Percentiles rank a stretch among this genome's conserved stretches.
Conservation (phyloP, 31 red algal species). For the Bonnemaisonia californica region DNA sequence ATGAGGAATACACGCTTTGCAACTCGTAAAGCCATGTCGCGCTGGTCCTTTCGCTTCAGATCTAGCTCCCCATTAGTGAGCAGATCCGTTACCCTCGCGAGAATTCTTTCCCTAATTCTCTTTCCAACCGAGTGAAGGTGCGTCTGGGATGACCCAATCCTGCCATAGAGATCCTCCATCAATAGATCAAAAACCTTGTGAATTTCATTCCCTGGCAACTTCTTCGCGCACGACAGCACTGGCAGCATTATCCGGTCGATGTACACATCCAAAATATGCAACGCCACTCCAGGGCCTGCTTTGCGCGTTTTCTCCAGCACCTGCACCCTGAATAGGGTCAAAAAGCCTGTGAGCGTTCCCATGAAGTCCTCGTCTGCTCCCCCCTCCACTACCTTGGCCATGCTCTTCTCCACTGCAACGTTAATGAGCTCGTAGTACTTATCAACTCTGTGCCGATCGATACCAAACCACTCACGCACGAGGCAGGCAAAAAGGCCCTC, state of each 20-base stretch:
- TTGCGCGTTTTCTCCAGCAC: slow-evolving; percentile 33
- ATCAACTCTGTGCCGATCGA: slow-evolving; percentile 78
- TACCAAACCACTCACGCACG: slow-evolving; percentile 77
- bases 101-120: slow-evolving; percentile 12
- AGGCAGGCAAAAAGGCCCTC: slow-evolving; percentile 47
- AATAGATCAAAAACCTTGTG: slow-evolving; percentile 56
- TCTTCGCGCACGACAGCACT: slow-evolving; percentile 9
- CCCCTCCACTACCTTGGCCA: not conserved
- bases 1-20: slow-evolving; percentile 8
- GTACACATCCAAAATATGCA: slow-evolving; percentile 64
- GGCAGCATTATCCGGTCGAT: slow-evolving; percentile 38
- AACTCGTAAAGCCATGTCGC: slow-evolving; percentile 13
- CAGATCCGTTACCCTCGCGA: not conserved
- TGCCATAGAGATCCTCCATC: slow-evolving; percentile 17
- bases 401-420: slow-evolving; percentile 25
- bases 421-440: slow-evolving; percentile 87
- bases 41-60: not conserved
- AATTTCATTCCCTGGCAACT: slow-evolving; percentile 29
- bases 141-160: not conserved
- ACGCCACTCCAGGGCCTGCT: slow-evolving; percentile 42
- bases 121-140: not conserved
- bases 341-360: not conserved
- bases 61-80: not conserved
- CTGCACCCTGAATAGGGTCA: slow-evolving; percentile 10
- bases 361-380: slow-evolving; percentile 25